These are phyloP conservation scores for Vanrija humicola DNA, from an alignment of 1,284 basidiomycete species.

Conservation along the genomic window DNA sequence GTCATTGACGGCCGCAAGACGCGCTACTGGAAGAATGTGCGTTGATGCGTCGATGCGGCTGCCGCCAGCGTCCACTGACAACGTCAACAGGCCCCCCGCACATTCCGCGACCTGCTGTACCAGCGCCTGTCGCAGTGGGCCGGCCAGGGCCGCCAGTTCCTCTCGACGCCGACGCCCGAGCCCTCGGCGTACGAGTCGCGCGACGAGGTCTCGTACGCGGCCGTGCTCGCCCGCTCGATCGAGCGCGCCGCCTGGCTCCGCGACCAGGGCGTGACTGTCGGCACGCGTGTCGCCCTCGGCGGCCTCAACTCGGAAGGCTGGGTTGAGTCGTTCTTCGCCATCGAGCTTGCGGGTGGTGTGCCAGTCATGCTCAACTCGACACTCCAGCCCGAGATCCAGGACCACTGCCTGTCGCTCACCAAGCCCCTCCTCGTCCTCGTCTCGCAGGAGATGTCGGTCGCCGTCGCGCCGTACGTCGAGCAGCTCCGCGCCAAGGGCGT, in stretches of 20 bases:
- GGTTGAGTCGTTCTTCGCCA: slow-evolving; percentile 32
- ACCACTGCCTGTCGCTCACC: slow-evolving; percentile 25
- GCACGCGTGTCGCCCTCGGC: slow-evolving; percentile 30
- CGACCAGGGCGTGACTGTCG: slow-evolving; percentile 23
- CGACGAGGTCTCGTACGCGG: slow-evolving; percentile 4
- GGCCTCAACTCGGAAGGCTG: slow-evolving; percentile 28
- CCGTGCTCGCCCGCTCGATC: slow-evolving; percentile 21
- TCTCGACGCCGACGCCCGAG: slow-evolving; percentile 3
- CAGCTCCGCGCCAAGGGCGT: not conserved
- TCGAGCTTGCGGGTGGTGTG: slow-evolving; percentile 36
- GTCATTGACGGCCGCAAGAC: slow-evolving; percentile 23
- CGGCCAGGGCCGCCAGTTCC: not conserved
- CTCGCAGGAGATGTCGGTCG: slow-evolving; percentile 9
- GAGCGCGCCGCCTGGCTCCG: slow-evolving; percentile 32
- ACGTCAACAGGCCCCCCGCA: not conserved
- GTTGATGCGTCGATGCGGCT: not conserved
- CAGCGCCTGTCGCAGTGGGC: not conserved
- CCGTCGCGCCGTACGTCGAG: slow-evolving; percentile 16
- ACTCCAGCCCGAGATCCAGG: slow-evolving; percentile 5
- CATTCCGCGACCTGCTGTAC: not conserved
- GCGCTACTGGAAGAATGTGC: slow-evolving; percentile 22
- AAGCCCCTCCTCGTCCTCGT: slow-evolving; percentile 27
- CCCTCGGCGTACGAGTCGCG: not conserved
- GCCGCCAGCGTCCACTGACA: not conserved
- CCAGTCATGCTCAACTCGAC: slow-evolving; percentile 33